These are phyloP conservation scores for Epichloe amarillans DNA, from an alignment of 2,329 filamentous ascomycete species.

Conservation along the genomic window DNA sequence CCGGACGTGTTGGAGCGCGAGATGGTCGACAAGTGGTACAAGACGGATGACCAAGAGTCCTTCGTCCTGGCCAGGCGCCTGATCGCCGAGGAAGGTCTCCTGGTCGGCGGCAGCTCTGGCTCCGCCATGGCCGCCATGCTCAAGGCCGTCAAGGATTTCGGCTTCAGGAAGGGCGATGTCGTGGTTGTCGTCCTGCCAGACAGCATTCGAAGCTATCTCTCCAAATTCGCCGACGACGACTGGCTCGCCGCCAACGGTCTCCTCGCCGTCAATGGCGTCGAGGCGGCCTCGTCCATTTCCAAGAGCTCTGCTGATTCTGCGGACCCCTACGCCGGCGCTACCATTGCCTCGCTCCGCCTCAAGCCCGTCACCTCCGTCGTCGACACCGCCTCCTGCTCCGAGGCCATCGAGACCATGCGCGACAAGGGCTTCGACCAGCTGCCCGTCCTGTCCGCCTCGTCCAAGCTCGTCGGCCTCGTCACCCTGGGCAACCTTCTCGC, in stretches of 20 bases:
- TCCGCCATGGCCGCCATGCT: constrained; percentile 78
- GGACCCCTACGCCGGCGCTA: constrained; percentile 66
- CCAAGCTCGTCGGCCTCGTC: constrained; percentile 75
- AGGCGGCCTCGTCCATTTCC: constrained; percentile 34
- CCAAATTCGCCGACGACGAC: constrained; percentile 97
- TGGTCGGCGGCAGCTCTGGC: constrained; percentile 87
- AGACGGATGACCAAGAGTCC: constrained; percentile 85
- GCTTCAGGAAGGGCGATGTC: constrained; percentile 70
- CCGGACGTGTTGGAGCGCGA: constrained; percentile 79
- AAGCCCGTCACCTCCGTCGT: constrained; percentile 87
- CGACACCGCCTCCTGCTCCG: constrained; percentile 57
- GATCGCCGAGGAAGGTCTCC: constrained; percentile 85
- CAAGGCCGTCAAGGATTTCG: constrained; percentile 60
- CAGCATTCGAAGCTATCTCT: constrained; percentile 92
- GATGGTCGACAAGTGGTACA: constrained; percentile 88
- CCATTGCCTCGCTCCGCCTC: constrained; percentile 68
- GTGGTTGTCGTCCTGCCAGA: constrained; percentile 88
- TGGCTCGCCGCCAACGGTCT: constrained; percentile 97
- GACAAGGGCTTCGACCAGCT: constrained; percentile 98
- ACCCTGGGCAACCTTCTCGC: constrained; percentile 90
- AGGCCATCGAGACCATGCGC: constrained; percentile 94
- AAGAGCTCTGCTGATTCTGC: constrained; percentile 27
- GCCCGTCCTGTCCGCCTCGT: constrained; percentile 63
- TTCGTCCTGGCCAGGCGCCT: constrained; percentile 82
- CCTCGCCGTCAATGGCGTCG: constrained; percentile 44